Conservation (phyloP, 2,329 filamentous ascomycete species). For the Albophoma yamanashiensis region DNA sequence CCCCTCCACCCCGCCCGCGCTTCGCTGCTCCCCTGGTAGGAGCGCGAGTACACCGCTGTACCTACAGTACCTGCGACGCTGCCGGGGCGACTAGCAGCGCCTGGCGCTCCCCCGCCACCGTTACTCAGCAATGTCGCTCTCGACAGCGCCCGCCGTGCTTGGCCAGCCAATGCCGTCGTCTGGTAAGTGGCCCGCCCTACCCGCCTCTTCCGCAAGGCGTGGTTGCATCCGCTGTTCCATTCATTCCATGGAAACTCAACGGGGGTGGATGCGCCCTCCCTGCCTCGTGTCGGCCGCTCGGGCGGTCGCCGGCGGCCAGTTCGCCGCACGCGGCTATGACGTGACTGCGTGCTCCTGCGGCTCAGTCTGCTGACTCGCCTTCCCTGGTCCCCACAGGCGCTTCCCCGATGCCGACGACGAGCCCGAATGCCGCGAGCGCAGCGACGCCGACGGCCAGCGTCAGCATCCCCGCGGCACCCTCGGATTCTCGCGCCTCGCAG, state of each 20-base stretch:
- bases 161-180: constrained; percentile 1
- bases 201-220: background rate
- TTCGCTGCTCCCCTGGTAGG: background rate
- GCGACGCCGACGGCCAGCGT: background rate
- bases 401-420: background rate
- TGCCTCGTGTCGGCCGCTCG: constrained; percentile 1
- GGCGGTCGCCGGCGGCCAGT: background rate
- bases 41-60: background rate
- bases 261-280: constrained; percentile 2
- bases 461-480: constrained; percentile 2
- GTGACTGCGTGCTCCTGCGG: constrained; percentile 7
- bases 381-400: constrained; percentile 1
- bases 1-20: background rate
- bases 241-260: background rate
- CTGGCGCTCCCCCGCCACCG: background rate
- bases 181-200: constrained; percentile 2
- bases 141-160: background rate
- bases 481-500: background rate
- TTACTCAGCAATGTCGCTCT: constrained; percentile 3
- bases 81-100: background rate
- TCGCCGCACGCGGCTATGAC: constrained; percentile 7
- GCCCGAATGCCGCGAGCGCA: background rate
- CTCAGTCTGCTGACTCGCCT: constrained; percentile 6
- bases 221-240: constrained; percentile 3
- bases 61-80: background rate